Percentiles rank a stretch among this genome's conserved stretches.
Evolutionary conservation across 345 rosid species (phyloP).

Genomic region (Dovyalis caffra): DNA sequence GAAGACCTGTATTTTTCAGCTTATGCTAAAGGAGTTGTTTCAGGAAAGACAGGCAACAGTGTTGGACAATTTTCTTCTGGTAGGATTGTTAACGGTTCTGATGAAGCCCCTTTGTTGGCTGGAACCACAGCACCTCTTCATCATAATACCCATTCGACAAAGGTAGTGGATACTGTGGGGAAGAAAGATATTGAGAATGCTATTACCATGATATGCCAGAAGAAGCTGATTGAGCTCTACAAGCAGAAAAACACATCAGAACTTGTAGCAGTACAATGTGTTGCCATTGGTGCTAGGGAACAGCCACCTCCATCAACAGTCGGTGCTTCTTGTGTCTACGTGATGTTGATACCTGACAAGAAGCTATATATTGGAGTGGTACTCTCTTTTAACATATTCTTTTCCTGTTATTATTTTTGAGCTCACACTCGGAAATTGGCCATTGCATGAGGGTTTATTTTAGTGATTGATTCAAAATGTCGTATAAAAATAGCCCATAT

Average conservation of each 20-base stretch:
- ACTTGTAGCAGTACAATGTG: slow-evolving; percentile 40
- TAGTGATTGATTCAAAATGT: neutral
- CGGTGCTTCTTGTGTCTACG: slow-evolving; percentile 81
- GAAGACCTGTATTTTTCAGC: slow-evolving; percentile 66
- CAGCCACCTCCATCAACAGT: slow-evolving; percentile 94
- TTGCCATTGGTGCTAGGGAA: slow-evolving; percentile 64
- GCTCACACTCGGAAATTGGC: neutral
- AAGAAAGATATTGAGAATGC: slow-evolving; percentile 48
- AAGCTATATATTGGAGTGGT: slow-evolving; percentile 91
- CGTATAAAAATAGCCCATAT: neutral
- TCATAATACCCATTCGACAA: slow-evolving; percentile 27
- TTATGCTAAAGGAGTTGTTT: slow-evolving; percentile 22
- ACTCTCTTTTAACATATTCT: neutral
- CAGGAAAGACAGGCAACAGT: slow-evolving; percentile 20
- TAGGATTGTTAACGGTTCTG: slow-evolving; percentile 23
- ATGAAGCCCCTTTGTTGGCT: slow-evolving; percentile 18
- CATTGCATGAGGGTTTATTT: neutral
- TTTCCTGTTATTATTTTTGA: neutral
- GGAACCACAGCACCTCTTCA: slow-evolving; percentile 22
- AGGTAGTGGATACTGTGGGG: slow-evolving; percentile 30
- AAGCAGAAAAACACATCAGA: slow-evolving; percentile 34
- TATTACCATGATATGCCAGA: slow-evolving; percentile 47
- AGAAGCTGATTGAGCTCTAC: slow-evolving; percentile 51
- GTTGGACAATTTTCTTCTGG: slow-evolving; percentile 14
- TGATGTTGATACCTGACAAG: slow-evolving; percentile 77